These are phyloP conservation scores for Fusarium vanettenii DNA, from an alignment of 2,329 filamentous ascomycete genomes.

Conservation along the genomic window DNA sequence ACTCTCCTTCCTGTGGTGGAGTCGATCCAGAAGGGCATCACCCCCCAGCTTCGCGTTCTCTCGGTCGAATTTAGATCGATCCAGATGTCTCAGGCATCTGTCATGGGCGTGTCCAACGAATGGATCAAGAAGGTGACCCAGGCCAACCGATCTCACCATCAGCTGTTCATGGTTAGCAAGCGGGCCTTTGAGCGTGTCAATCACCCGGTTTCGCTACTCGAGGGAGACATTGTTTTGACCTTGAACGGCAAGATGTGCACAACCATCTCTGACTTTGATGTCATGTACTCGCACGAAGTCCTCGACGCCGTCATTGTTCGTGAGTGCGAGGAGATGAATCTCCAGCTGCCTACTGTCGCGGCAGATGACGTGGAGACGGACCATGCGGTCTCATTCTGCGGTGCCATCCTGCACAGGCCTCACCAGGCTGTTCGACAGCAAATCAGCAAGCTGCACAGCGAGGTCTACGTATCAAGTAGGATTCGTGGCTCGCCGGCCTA, in stretches of 20 bases:
- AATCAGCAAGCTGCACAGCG: conserved; percentile 94
- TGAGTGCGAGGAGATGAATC: conserved; percentile 80
- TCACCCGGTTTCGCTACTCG: conserved; percentile 71
- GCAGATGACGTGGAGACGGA: conserved; percentile 94
- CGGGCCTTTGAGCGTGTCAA: conserved; percentile 73
- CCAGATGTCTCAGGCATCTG: conserved; percentile 94
- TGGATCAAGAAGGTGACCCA: conserved; percentile 93
- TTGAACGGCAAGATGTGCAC: conserved; percentile 94
- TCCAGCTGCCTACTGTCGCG: conserved; percentile 85
- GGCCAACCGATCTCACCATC: conserved; percentile 91
- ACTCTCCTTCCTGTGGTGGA: conserved; percentile 89
- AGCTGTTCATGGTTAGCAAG: conserved; percentile 98
- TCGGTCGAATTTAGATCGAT: conserved; percentile 96
- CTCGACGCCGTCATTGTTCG: conserved; percentile 90
- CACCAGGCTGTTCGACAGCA: conserved; percentile 98
- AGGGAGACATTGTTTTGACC: conserved; percentile 92
- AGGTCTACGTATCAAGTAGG: conserved; percentile 93
- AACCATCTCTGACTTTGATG: conserved; percentile 88
- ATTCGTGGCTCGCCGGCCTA: conserved; percentile 86
- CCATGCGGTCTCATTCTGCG: conserved; percentile 93
- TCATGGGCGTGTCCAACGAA: conserved; percentile 96
- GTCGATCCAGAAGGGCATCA: conserved; percentile 82
- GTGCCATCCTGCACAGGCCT: conserved; percentile 90
- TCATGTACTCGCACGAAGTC: conserved; percentile 91
- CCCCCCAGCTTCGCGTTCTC: conserved; percentile 87